These are phyloP conservation scores for Lophiostoma macrostomum DNA, from an alignment of 495 filamentous ascomycete genomes.

Conservation along the genomic window DNA sequence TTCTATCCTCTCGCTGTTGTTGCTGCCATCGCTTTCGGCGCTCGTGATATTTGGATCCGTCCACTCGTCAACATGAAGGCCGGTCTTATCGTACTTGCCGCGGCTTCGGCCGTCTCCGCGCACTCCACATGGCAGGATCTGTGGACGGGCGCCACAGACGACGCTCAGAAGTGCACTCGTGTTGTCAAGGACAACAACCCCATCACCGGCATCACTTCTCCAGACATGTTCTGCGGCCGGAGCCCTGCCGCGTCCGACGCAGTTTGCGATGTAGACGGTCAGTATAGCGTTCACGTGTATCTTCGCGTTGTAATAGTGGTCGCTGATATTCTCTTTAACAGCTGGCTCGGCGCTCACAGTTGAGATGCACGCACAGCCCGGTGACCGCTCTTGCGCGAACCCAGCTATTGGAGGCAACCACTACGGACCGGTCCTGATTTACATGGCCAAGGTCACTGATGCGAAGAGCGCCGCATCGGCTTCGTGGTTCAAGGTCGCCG, in stretches of 20 bases:
- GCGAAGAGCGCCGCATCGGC: conserved; percentile 44
- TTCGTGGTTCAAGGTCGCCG: conserved; percentile 37
- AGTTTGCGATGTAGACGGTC: conserved; percentile 31
- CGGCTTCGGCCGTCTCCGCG: conserved; percentile 24
- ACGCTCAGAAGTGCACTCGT: conserved; percentile 18
- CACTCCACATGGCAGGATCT: conserved; percentile 35
- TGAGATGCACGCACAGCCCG: conserved; percentile 53
- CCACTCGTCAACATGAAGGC: conserved; percentile 25
- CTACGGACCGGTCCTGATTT: conserved; percentile 53
- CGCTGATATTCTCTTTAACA: conserved; percentile 12
- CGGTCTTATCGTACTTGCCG: conserved; percentile 20
- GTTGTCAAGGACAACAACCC: conserved; percentile 29
- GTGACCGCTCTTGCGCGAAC: conserved; percentile 45
- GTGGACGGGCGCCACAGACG: conserved; percentile 29
- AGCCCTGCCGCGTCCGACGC: background rate
- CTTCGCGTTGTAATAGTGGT: background rate
- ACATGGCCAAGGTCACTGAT: conserved; percentile 53
- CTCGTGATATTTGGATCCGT: background rate
- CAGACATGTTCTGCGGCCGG: conserved; percentile 31
- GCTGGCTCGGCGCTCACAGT: conserved; percentile 47
- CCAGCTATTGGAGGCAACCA: conserved; percentile 53
- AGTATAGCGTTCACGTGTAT: background rate
- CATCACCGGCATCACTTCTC: conserved; percentile 11
- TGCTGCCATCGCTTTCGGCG: background rate
- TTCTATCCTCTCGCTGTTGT: background rate